Conservation (phyloP, 305 asterid species). For the Euphrasia arctica region DNA sequence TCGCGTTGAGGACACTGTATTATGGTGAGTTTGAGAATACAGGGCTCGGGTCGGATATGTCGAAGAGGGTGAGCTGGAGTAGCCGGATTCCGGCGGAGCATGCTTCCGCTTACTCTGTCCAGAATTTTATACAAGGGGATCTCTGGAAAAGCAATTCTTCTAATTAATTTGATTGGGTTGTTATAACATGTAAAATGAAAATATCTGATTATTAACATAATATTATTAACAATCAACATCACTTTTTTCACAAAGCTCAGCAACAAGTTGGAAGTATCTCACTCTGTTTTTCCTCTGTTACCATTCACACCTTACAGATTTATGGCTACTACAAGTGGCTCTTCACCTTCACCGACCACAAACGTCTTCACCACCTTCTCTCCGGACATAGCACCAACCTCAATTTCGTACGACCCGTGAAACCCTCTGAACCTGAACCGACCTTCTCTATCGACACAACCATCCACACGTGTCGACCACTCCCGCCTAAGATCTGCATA, state of each 20-base stretch:
- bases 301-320: conserved; percentile 24
- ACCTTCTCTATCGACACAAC: conserved; percentile 41
- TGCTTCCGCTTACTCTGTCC: not conserved
- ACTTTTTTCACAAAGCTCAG: not conserved
- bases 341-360: conserved; percentile 61
- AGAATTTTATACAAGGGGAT: not conserved
- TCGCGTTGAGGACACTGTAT: not conserved
- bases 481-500: conserved; percentile 57
- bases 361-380: conserved; percentile 48
- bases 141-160: not conserved
- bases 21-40: not conserved
- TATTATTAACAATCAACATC: not conserved
- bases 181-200: too few species aligned
- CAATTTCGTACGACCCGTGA: conserved; percentile 57
- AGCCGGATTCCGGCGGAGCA: conserved; percentile 1
- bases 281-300: not conserved
- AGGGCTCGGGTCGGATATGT: not conserved
- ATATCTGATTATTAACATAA: not conserved
- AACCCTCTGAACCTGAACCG: conserved; percentile 62
- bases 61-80: not conserved
- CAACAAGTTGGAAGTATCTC: not conserved
- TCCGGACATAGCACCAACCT: conserved; percentile 28
- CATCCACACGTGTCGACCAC: conserved; percentile 64
- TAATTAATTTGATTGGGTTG: too few species aligned
- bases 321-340: conserved; percentile 44